These are phyloP conservation scores for Coniella vitis DNA, from an alignment of 2,329 filamentous ascomycete species.

Conservation along the genomic window DNA sequence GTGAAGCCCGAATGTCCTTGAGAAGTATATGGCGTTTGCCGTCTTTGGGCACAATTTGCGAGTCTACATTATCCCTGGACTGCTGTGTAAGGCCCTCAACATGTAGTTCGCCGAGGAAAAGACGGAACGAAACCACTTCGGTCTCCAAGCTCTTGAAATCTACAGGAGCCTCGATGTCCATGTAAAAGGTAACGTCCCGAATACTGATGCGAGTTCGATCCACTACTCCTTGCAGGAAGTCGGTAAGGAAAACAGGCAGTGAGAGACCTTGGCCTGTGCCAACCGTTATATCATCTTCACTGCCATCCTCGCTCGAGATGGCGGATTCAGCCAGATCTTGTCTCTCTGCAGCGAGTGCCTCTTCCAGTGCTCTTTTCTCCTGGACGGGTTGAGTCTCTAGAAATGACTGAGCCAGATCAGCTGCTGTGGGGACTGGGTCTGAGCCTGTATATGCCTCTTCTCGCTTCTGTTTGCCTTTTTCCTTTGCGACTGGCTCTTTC, in stretches of 20 bases:
- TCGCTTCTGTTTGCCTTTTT: constrained; percentile 17
- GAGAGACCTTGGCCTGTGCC: constrained; percentile 68
- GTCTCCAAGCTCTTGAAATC: constrained; percentile 39
- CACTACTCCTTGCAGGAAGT: constrained; percentile 66
- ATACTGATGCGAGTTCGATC: constrained; percentile 65
- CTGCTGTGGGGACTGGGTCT: constrained; percentile 55
- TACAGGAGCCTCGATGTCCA: constrained; percentile 53
- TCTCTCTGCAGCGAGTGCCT: constrained; percentile 57
- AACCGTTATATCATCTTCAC: constrained; percentile 51
- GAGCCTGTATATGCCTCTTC: constrained; percentile 21
- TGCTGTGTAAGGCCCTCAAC: constrained; percentile 58
- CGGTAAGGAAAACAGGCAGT: constrained; percentile 62
- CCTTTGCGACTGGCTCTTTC: constrained; percentile 19
- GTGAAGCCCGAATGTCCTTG: constrained; percentile 54
- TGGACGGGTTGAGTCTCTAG: constrained; percentile 61
- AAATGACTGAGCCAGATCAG: constrained; percentile 71
- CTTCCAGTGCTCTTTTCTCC: constrained; percentile 62
- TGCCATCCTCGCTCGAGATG: constrained; percentile 50
- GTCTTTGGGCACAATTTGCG: constrained; percentile 43
- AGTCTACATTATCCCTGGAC: constrained; percentile 24
- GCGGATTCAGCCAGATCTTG: constrained; percentile 57
- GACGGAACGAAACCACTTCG: constrained; percentile 56
- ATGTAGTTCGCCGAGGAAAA: constrained; percentile 57
- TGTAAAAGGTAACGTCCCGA: constrained; percentile 56
- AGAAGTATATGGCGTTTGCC: constrained; percentile 60